Evolutionary conservation across 2,329 filamentous ascomycete species (phyloP).

Genomic region (Podosphaera leucotricha): DNA sequence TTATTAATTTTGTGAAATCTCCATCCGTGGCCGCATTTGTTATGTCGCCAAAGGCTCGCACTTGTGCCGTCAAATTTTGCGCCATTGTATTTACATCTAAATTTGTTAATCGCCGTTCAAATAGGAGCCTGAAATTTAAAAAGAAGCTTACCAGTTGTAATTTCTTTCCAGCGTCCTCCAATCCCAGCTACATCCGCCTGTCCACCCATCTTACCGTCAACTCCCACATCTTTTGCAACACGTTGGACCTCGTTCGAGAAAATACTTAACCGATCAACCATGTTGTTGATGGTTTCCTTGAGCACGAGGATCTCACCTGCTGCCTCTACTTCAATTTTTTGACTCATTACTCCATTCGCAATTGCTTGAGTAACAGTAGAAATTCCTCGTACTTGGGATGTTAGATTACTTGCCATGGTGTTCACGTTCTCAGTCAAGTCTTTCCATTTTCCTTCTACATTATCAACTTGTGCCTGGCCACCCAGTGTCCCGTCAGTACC

Average conservation of each 20-base stretch:
- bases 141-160: conserved; percentile 46
- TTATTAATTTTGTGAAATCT: conserved; percentile 91
- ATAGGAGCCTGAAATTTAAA: not conserved
- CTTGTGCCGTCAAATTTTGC: conserved; percentile 73
- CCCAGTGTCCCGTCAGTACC: conserved; percentile 87
- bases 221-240: conserved; percentile 87
- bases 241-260: conserved; percentile 93
- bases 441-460: conserved; percentile 95
- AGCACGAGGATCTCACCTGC: conserved; percentile 85
- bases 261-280: conserved; percentile 84
- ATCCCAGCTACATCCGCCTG: conserved; percentile 87
- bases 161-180: conserved; percentile 91
- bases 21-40: conserved; percentile 94
- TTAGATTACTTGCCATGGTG: conserved; percentile 47
- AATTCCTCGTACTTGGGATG: conserved; percentile 62
- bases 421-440: conserved; percentile 83
- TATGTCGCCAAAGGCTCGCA: conserved; percentile 92
- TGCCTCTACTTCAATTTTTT: conserved; percentile 85
- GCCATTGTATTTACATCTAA: conserved; percentile 18
- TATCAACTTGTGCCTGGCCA: conserved; percentile 80
- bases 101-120: conserved; percentile 2
- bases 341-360: conserved; percentile 84
- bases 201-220: conserved; percentile 95
- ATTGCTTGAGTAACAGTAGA: conserved; percentile 89
- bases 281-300: conserved; percentile 96